phyloP scores from a whole-genome alignment of 139 green algal genomes.

The Pedinophyceae sp. region DNA sequence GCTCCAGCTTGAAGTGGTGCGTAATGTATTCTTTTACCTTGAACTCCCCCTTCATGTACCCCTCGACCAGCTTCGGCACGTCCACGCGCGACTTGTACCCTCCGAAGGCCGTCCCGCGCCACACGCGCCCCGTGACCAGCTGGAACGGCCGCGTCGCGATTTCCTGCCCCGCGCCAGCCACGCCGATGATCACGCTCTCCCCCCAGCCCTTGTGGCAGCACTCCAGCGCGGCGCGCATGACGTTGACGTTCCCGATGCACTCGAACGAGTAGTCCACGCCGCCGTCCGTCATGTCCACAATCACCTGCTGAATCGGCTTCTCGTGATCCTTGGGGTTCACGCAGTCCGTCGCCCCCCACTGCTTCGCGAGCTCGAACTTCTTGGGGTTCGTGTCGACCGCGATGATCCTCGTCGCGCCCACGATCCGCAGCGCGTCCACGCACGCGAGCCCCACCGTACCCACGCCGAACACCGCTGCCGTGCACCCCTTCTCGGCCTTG shows the following conservation, averaged over 20 bases:
- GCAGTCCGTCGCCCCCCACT: slow-evolving; percentile 74
- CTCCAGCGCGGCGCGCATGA: slow-evolving; percentile 93
- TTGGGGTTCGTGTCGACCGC: slow-evolving; percentile 75
- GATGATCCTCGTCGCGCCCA: slow-evolving; percentile 72
- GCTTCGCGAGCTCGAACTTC: slow-evolving; percentile 65
- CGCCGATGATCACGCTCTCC: slow-evolving; percentile 62
- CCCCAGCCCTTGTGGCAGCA: slow-evolving; percentile 77
- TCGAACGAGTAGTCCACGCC: slow-evolving; percentile 92
- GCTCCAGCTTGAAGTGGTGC: slow-evolving; percentile 57
- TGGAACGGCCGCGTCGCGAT: slow-evolving; percentile 91
- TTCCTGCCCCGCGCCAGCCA: slow-evolving; percentile 72
- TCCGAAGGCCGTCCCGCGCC: slow-evolving; percentile 91
- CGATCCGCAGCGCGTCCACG: slow-evolving; percentile 64
- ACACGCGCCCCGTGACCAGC: slow-evolving; percentile 76
- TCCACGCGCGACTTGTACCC: slow-evolving; percentile 61
- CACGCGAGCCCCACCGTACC: slow-evolving; percentile 77
- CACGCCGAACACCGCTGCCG: slow-evolving; percentile 75
- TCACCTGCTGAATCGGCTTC: slow-evolving; percentile 61
- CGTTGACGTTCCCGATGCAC: slow-evolving; percentile 76
- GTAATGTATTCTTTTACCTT: slow-evolving; percentile 82
- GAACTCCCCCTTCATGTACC: slow-evolving; percentile 67
- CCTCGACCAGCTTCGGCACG: slow-evolving; percentile 75
- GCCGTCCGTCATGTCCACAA: slow-evolving; percentile 77
- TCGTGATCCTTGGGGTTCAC: slow-evolving; percentile 70
- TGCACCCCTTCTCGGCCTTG: slow-evolving; percentile 66